A percentile compares a stretch with the other conserved stretches of the same genome.
Evolutionary conservation across 2,329 filamentous ascomycete species (phyloP).

Genomic region (Colletotrichum somersetense): DNA sequence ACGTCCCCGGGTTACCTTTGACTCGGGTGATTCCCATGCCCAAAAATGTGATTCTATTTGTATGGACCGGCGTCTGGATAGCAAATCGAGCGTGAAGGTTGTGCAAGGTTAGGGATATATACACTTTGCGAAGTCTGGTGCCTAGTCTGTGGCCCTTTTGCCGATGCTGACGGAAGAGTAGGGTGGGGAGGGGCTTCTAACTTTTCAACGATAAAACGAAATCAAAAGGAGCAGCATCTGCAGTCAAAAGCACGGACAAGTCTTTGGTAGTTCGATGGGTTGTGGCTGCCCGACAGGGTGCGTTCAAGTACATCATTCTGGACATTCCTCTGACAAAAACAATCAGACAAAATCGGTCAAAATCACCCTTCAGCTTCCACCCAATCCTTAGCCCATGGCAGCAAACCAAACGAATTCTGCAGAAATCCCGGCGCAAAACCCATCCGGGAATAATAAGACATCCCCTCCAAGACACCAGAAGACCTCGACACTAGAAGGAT

Average conservation of each 20-base stretch:
- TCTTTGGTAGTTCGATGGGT: not conserved
- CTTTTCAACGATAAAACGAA: slow-evolving; percentile 19
- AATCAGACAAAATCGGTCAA: not conserved
- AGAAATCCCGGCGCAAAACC: not conserved
- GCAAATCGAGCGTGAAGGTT: not conserved
- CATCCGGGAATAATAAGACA: not conserved
- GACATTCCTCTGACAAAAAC: not conserved
- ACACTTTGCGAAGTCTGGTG: slow-evolving; percentile 12
- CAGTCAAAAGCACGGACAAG: not conserved
- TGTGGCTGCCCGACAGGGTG: not conserved
- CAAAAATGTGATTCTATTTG: not conserved
- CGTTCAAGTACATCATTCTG: not conserved
- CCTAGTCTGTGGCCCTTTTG: slow-evolving; percentile 18
- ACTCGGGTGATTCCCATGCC: not conserved
- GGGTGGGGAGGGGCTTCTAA: slow-evolving; percentile 11
- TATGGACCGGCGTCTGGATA: too few relatives aligned
- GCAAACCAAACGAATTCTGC: not conserved
- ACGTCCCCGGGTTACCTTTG: not conserved
- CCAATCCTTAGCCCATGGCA: not conserved
- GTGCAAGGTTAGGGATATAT: not conserved
- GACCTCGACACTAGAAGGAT: slow-evolving; percentile 10
- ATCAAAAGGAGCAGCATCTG: slow-evolving; percentile 28
- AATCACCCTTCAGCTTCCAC: not conserved
- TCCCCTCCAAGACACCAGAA: not conserved
- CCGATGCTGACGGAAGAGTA: not conserved